Conservation (phyloP, 2,329 filamentous ascomycete species). For the Diaporthe sp. region DNA sequence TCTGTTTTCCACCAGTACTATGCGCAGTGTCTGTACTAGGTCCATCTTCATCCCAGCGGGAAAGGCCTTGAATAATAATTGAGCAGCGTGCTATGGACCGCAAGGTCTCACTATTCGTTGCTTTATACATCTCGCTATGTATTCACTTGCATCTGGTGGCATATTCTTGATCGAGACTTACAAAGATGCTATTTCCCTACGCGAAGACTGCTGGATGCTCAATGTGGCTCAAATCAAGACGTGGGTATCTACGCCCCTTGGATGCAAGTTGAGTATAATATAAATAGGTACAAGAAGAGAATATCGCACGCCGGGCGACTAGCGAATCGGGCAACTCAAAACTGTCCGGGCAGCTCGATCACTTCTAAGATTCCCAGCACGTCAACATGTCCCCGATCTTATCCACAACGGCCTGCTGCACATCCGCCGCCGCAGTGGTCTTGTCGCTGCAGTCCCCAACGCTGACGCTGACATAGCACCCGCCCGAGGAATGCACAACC, state of each 20-base stretch:
- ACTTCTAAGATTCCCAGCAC: constrained; percentile 24
- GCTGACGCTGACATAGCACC: constrained; percentile 74
- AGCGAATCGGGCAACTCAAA: neutral
- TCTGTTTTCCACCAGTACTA: neutral
- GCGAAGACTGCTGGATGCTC: neutral
- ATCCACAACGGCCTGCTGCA: constrained; percentile 64
- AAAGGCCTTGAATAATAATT: too few relatives aligned
- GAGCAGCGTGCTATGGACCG: too few relatives aligned
- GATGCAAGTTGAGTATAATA: neutral
- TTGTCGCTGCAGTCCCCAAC: constrained; percentile 73
- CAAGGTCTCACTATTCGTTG: neutral
- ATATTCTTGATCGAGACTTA: neutral
- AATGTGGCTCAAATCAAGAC: neutral
- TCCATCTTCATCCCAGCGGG: neutral
- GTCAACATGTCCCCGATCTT: constrained; percentile 56
- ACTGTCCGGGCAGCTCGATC: neutral
- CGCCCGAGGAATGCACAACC: constrained; percentile 61
- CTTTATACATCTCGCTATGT: too few relatives aligned
- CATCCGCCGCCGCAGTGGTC: constrained; percentile 66
- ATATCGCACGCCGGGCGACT: neutral
- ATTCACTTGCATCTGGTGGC: neutral
- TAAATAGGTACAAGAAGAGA: constrained; percentile 17
- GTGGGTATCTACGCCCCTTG: neutral
- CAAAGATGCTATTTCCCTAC: neutral
- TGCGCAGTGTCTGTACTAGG: constrained; percentile 1